phyloP scores from a whole-genome alignment of 208 protist species.

The Phytomonas serpens region DNA sequence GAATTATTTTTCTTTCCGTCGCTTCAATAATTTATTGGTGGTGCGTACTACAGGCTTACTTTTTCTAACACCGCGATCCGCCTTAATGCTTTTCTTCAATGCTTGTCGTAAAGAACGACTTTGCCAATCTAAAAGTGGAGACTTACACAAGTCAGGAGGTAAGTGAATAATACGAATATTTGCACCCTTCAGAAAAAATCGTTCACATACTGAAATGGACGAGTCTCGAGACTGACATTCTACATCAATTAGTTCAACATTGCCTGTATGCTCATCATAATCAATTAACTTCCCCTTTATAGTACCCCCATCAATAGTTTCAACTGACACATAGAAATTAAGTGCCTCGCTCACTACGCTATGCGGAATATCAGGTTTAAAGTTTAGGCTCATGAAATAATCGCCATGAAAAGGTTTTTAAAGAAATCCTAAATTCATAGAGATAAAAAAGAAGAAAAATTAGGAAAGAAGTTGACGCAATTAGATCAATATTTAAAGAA shows the following conservation, averaged over 20 bases:
- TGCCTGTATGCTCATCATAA: conserved; percentile 33
- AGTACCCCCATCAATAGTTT: conserved; percentile 38
- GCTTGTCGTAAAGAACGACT: conserved; percentile 33
- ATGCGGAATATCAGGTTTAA: conserved; percentile 15
- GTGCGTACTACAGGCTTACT: neutral
- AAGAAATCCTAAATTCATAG: neutral
- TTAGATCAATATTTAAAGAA: neutral
- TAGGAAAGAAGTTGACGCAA: neutral
- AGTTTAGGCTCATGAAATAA: neutral
- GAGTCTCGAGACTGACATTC: conserved; percentile 41
- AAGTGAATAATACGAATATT: conserved; percentile 46
- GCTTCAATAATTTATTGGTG: conserved; percentile 15
- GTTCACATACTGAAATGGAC: conserved; percentile 39
- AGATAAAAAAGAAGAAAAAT: neutral
- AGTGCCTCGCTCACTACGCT: conserved; percentile 35
- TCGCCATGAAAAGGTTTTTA: neutral
- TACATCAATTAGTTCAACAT: conserved; percentile 56
- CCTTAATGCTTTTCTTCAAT: conserved; percentile 32
- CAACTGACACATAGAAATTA: conserved; percentile 33
- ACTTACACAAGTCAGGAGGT: conserved; percentile 44
- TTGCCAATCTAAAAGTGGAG: conserved; percentile 41
- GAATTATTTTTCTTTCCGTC: conserved; percentile 18
- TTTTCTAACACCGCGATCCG: conserved; percentile 2
- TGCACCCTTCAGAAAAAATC: conserved; percentile 35
- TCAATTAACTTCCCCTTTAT: conserved; percentile 40